phyloP scores from a whole-genome alignment of 768 basidiomycete genomes.

The Fistulinella prunicolor region DNA sequence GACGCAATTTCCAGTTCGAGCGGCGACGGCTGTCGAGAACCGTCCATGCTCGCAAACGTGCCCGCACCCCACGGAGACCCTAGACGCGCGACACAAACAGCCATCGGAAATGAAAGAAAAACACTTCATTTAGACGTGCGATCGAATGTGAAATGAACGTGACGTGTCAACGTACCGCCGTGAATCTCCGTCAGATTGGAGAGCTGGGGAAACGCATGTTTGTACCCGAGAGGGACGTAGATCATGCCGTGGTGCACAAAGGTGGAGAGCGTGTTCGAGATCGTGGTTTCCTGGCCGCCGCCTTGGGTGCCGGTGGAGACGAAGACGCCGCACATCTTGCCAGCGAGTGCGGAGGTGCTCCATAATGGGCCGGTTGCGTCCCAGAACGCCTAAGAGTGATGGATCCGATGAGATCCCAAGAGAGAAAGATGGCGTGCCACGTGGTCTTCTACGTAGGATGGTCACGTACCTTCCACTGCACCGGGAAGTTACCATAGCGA shows the following conservation, averaged over 20 bases:
- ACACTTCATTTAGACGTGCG: too few species aligned
- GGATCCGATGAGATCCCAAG: too few species aligned
- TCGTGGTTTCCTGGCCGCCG: constrained; percentile 46
- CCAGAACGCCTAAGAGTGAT: constrained; percentile 39
- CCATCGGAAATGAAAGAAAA: not conserved
- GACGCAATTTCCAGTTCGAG: constrained; percentile 57
- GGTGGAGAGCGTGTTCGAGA: constrained; percentile 39
- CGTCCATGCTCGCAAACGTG: constrained; percentile 53
- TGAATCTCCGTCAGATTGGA: constrained; percentile 42
- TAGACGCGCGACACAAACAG: constrained; percentile 17
- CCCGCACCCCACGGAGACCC: constrained; percentile 85
- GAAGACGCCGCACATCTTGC: constrained; percentile 48
- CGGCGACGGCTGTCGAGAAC: constrained; percentile 55
- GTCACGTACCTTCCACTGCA: constrained; percentile 54
- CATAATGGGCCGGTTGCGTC: constrained; percentile 49
- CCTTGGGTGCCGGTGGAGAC: constrained; percentile 46
- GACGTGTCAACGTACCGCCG: constrained; percentile 44
- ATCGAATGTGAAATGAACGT: too few species aligned
- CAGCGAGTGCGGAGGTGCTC: constrained; percentile 39
- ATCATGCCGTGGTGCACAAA: constrained; percentile 55
- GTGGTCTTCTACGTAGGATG: not conserved
- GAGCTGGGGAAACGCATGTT: constrained; percentile 38
- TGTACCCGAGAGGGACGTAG: constrained; percentile 54
- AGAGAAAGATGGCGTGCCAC: constrained; percentile 14
- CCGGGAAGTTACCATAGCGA: constrained; percentile 49